A percentile compares a stretch with the other conserved stretches of the same genome.
These are phyloP conservation scores for Phytophthora chlamydospora DNA, from an alignment of 352 stramenopile genomes.

Conservation along the genomic window DNA sequence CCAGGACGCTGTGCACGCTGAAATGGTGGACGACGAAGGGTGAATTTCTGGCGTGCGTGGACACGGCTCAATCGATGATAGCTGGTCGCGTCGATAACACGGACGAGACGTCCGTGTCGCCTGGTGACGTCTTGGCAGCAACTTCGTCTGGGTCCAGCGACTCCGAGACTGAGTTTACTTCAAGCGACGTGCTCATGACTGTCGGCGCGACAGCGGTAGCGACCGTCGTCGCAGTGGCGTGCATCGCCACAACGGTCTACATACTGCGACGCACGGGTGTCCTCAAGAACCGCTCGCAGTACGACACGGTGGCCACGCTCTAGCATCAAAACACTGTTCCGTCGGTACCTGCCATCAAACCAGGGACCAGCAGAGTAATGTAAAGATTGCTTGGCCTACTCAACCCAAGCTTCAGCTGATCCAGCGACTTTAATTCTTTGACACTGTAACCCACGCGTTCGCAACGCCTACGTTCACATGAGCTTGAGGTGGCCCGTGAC, in stretches of 20 bases:
- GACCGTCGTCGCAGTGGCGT: slow-evolving; percentile 39
- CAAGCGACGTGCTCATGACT: slow-evolving; percentile 43
- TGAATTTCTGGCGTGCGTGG: slow-evolving; percentile 73
- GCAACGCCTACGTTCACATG: slow-evolving; percentile 51
- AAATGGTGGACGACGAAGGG: slow-evolving; percentile 85
- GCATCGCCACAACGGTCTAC: slow-evolving; percentile 43
- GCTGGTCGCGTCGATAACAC: not conserved
- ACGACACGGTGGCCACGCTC: slow-evolving; percentile 60
- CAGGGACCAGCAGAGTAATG: slow-evolving; percentile 4
- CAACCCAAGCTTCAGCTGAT: not conserved
- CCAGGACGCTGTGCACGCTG: slow-evolving; percentile 75
- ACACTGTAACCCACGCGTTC: not conserved
- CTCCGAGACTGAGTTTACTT: slow-evolving; percentile 10
- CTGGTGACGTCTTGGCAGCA: slow-evolving; percentile 7
- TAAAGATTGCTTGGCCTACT: not conserved
- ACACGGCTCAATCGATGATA: slow-evolving; percentile 27
- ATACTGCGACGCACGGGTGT: slow-evolving; percentile 45
- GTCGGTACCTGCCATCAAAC: slow-evolving; percentile 15
- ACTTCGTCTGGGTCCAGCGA: slow-evolving; percentile 14
- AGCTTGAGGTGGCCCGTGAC: slow-evolving; percentile 88
- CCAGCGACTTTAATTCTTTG: not conserved
- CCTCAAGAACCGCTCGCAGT: slow-evolving; percentile 44
- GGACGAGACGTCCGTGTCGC: slow-evolving; percentile 4
- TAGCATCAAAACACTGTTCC: slow-evolving; percentile 26
- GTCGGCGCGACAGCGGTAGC: slow-evolving; percentile 58